Conservation (phyloP, 2,329 filamentous ascomycete genomes). For the Epichloe gansuensis region DNA sequence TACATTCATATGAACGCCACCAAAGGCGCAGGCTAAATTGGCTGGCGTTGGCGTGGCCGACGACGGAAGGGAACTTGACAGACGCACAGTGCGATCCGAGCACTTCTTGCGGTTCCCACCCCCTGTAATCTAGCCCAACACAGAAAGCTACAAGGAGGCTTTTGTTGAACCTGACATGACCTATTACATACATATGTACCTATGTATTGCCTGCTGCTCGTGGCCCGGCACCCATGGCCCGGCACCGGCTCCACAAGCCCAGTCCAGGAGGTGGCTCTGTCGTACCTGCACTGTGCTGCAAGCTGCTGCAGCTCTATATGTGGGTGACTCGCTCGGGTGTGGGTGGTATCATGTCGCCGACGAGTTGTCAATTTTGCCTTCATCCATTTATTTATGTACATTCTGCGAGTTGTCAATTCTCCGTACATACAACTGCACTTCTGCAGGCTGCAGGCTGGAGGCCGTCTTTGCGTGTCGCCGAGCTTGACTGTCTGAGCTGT, state of each 20-base stretch:
- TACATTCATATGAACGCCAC: not conserved
- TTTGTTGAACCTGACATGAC: no score
- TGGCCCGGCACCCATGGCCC: not conserved
- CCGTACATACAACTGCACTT: no score
- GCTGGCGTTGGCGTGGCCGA: not conserved
- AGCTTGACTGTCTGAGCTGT: no score
- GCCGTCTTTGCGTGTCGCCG: no score
- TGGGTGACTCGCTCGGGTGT: not conserved
- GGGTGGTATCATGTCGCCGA: no score
- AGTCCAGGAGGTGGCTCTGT: not conserved
- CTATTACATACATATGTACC: no score
- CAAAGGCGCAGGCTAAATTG: not conserved
- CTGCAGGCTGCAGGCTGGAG: no score
- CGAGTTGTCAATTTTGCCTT: not conserved
- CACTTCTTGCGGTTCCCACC: not conserved
- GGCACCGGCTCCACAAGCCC: not conserved
- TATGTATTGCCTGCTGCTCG: not conserved
- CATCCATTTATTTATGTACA: not conserved
- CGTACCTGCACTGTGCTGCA: constrained; percentile 1
- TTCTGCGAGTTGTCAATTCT: no score
- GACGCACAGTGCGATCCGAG: not conserved
- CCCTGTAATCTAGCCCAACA: no score
- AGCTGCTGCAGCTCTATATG: not conserved
- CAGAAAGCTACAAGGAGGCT: no score
- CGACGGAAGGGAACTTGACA: not conserved